Percentiles rank a stretch among this genome's conserved stretches.
These are phyloP conservation scores for Boletus coccyginus DNA, from an alignment of 768 basidiomycete species.

Conservation along the genomic window DNA sequence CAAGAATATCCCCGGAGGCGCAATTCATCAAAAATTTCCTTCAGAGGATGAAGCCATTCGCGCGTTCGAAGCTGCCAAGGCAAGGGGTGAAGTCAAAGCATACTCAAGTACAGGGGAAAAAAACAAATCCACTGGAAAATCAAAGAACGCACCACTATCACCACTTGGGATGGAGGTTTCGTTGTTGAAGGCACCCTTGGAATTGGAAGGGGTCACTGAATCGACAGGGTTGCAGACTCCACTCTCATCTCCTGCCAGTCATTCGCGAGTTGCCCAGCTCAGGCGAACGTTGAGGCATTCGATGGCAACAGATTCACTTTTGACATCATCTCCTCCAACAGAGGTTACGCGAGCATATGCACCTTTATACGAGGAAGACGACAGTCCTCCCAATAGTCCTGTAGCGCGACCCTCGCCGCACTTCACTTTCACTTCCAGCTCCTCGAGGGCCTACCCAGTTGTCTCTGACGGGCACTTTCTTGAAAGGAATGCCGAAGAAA, in stretches of 20 bases:
- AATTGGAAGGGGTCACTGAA: neutral
- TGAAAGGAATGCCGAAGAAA: neutral
- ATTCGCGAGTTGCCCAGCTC: constrained; percentile 8
- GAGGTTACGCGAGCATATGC: constrained; percentile 18
- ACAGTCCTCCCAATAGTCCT: constrained; percentile 6
- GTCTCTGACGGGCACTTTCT: neutral
- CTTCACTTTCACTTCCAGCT: constrained; percentile 15
- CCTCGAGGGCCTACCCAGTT: constrained; percentile 17
- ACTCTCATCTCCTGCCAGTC: neutral
- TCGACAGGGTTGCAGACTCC: neutral
- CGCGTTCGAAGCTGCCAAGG: constrained; percentile 29
- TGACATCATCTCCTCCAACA: constrained; percentile 26
- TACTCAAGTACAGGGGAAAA: constrained; percentile 3
- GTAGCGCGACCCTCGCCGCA: constrained; percentile 10
- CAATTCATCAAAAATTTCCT: constrained; percentile 42
- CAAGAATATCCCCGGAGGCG: constrained; percentile 39
- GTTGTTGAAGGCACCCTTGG: constrained; percentile 16
- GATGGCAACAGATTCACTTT: neutral
- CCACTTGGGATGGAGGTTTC: constrained; percentile 14
- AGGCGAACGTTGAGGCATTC: constrained; percentile 9
- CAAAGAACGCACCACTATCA: constrained; percentile 12
- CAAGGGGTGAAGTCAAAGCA: constrained; percentile 28
- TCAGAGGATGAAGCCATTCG: constrained; percentile 41
- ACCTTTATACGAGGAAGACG: constrained; percentile 17
- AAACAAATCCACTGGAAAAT: neutral